Evolutionary conservation across 768 basidiomycete species (phyloP), one percentile per base, ranked within the genome.

Genomic region (Macrocybe gigantea): DNA sequence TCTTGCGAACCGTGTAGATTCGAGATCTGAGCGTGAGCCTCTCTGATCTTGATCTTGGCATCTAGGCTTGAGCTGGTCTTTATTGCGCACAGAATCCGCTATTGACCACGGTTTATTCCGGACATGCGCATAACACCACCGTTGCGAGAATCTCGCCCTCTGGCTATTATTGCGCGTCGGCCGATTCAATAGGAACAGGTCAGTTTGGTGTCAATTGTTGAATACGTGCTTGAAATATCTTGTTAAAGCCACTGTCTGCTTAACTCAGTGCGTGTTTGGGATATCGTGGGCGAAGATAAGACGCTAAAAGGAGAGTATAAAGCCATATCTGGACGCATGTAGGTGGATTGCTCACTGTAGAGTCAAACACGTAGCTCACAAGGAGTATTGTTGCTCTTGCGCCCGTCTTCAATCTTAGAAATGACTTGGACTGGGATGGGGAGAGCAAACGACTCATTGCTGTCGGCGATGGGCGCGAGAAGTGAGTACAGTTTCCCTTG

Each of bases 401-500:
- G 10, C 13, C 30, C 34, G 38, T 47, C 35, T 34, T 45, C 37
- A 36, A 38, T 12, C 48, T 11, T 54, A 92, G 93, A 54, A 93
- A 93, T 56, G 95, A 97, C 66, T 78, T 98, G 14, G 86, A 85
- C 8, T 98, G 95, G 95, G 95, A 97, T 59, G 88, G 88, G 1
- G 95, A 97, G 64, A 91, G 88, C 60, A 95, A 96, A 63, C 79
- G 95, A n/a, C 87, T 98, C 49, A 88, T 97, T 42, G 90, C 86
- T 6, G 94, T 90, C 9, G 95, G 95, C 45, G 91, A 95, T 54
- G 93, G 93, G 33, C 77, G 83, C 50, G 94, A 93, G 58, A 91
- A 87, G 91, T 93, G 33, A 47, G 69, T 62, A 5, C 5, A 11
- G 2, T 36, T 10, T 31, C 32, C 11, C 30, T 31, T 42, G 12